phyloP scores from a whole-genome alignment of 2,329 filamentous ascomycete genomes.

The Teratosphaeria gauchensis region DNA sequence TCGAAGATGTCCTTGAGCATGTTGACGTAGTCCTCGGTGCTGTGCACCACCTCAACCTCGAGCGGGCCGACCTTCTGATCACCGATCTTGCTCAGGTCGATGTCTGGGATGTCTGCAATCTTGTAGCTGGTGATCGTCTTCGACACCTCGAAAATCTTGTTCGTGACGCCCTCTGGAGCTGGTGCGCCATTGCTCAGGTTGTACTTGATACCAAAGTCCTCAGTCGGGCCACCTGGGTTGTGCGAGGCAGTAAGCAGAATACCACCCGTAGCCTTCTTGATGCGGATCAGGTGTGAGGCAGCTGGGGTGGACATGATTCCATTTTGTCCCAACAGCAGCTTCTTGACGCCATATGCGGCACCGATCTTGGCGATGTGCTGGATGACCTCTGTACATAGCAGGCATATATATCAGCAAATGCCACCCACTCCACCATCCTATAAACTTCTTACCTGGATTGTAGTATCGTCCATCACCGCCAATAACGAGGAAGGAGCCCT shows the following conservation, averaged over 20 bases:
- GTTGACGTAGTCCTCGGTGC: conserved; percentile 78
- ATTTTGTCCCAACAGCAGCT: conserved; percentile 90
- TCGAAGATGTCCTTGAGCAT: conserved; percentile 99
- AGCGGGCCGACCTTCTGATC: conserved; percentile 73
- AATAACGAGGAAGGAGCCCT: conserved; percentile 87
- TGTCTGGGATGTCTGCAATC: conserved; percentile 72
- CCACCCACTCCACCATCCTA: not conserved
- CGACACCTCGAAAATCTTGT: conserved; percentile 92
- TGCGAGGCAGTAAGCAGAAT: conserved; percentile 96
- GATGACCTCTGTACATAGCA: conserved; percentile 56
- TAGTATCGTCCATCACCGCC: conserved; percentile 95
- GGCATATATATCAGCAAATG: not conserved
- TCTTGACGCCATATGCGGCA: conserved; percentile 96
- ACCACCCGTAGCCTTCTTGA: conserved; percentile 88
- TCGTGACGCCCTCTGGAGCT: conserved; percentile 89
- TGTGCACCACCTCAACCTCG: conserved; percentile 93
- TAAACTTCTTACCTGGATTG: conserved; percentile 52
- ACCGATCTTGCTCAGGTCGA: conserved; percentile 77
- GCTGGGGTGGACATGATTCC: conserved; percentile 95
- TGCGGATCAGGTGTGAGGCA: conserved; percentile 90
- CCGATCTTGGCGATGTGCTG: conserved; percentile 97
- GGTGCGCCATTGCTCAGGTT: conserved; percentile 94
- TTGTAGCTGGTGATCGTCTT: conserved; percentile 90
- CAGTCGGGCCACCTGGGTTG: conserved; percentile 93
- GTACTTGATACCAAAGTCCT: conserved; percentile 99